Evolutionary conservation across 2,329 filamentous ascomycete genomes (phyloP).

Genomic region (Fusarium sp.): DNA sequence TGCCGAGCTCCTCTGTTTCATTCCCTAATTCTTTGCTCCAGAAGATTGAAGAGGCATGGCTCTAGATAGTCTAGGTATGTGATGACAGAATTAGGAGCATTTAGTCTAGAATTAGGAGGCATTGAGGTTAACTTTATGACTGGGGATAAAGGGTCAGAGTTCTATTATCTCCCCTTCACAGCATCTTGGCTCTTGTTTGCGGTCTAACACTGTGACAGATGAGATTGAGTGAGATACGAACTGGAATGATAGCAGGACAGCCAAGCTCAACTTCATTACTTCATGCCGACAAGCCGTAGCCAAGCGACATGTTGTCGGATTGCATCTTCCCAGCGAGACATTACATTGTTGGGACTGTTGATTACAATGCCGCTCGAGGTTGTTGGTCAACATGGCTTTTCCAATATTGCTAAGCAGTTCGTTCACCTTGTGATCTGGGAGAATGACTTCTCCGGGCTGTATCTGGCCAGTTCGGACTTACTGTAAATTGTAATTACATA

Average conservation of each 20-base stretch:
- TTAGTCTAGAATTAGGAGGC: background rate
- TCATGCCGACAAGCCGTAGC: background rate
- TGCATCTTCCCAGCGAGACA: background rate
- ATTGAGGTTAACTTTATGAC: background rate
- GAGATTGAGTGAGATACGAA: background rate
- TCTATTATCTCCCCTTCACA: background rate
- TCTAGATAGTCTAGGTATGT: background rate
- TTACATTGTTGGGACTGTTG: background rate
- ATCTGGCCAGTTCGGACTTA: background rate
- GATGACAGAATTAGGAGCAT: background rate
- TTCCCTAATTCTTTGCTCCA: background rate
- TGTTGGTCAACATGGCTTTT: background rate
- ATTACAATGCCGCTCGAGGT: background rate
- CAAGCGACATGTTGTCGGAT: background rate
- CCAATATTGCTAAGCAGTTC: background rate
- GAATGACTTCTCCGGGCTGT: background rate
- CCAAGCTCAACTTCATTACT: background rate
- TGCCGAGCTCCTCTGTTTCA: conserved; percentile 1
- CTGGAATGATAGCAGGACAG: background rate
- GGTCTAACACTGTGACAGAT: background rate
- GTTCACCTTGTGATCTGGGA: background rate
- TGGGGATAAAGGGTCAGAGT: background rate
- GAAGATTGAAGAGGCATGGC: background rate
- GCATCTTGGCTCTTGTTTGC: background rate
- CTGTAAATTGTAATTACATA: background rate